Conservation (phyloP, 2,329 filamentous ascomycete species). For the Raffaelea deltoideospora region DNA sequence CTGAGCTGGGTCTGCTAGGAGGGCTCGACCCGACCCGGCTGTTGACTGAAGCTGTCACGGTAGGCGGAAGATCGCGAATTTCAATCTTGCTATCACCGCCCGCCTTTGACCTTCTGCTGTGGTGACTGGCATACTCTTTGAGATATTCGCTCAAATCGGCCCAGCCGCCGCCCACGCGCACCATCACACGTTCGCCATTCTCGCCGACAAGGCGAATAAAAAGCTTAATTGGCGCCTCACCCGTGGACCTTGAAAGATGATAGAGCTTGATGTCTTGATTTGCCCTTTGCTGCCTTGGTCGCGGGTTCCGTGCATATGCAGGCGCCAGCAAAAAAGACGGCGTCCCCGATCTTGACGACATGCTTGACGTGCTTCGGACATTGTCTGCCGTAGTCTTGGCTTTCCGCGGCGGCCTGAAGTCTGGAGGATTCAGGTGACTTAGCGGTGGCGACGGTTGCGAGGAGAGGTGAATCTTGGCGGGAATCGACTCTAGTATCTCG, state of each 20-base stretch:
- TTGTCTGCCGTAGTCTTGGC: constrained; percentile 17
- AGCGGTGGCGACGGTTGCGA: constrained; percentile 31
- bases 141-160: constrained; percentile 91
- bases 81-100: constrained; percentile 38
- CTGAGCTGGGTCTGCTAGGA: constrained; percentile 19
- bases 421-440: constrained; percentile 42
- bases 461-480: constrained; percentile 62
- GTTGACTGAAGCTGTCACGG: constrained; percentile 2
- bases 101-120: constrained; percentile 52
- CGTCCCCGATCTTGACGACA: constrained; percentile 42
- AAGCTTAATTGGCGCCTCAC: constrained; percentile 80
- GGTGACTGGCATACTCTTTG: constrained; percentile 82
- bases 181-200: constrained; percentile 85
- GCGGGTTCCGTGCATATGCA: constrained; percentile 31
- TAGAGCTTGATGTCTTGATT: constrained; percentile 79
- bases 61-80: constrained; percentile 33
- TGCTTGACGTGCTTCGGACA: constrained; percentile 29
- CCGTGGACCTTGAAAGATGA: constrained; percentile 71
- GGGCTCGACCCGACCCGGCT: constrained; percentile 17
- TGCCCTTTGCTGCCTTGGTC: constrained; percentile 29
- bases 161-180: constrained; percentile 96
- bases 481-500: constrained; percentile 62
- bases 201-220: constrained; percentile 89
- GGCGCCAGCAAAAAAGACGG: constrained; percentile 58
- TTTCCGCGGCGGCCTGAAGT: constrained; percentile 30